Evolutionary conservation across 495 filamentous ascomycete genomes (phyloP), one percentile per base, ranked within the genome.

Genomic region (Parathielavia appendiculata): DNA sequence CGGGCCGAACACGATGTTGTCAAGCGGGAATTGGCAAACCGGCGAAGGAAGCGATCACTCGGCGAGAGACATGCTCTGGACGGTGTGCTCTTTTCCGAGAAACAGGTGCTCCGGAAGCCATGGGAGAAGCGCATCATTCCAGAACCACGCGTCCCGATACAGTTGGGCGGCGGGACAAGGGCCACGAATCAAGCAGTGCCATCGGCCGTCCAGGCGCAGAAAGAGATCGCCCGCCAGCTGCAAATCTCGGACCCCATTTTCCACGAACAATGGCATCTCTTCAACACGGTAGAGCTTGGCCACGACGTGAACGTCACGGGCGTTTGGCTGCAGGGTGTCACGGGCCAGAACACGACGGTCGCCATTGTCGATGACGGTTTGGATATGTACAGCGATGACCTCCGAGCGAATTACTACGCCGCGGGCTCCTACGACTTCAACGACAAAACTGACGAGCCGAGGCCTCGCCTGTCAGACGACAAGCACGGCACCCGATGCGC

Each of bases 381-480:
- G 61, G 93, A 98, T 65, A 93, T 98, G 90, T 87, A 98, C 73
- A 96, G 91, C 76, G 83, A 92, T 14, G 93, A 98, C 69, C 73
- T 98, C 23, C 92, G 89, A 66, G 87, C 82, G 53, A 98, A 98
- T 63, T 86, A 96, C 73, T 96, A 93, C 69, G 86, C 90, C 8
- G 83, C 82, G 35, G 93, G 93, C 26, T 96, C 91, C 14, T 98
- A 86, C 65, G 93, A 98, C 73, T 98, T 95, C 74, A 98, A 98
- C 65, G 91, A 96, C 64, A 75, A 89, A 38, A 77, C 72, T 0
- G 73, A 83, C 12, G 87, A 96, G 63, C 93, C 93, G 2, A 86
- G 82, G 53, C 93, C 93, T 20, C 78, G 83, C 0, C 75, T 97
- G 7, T 73, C 67, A 5, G 92, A 98, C 56, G 93, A 98, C 63